Conservation (phyloP, 306 rosid genomes). For the apple (Malus domestica) region DNA sequence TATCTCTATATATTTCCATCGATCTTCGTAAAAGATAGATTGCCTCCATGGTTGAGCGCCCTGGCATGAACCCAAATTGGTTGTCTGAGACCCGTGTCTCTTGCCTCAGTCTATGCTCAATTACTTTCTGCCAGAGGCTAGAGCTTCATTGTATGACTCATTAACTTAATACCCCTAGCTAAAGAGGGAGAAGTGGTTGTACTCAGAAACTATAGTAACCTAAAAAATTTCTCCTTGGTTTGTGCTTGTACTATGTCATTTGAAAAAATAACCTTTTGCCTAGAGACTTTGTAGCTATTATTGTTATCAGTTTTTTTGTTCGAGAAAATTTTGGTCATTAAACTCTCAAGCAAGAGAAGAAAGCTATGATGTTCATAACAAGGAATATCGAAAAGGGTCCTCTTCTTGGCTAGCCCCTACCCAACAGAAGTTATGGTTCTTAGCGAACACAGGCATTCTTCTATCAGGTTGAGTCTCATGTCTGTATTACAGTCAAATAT, state of each 20-base stretch:
- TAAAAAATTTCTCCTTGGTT: neutral
- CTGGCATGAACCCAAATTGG: too few relatives aligned
- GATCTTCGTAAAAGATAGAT: too few relatives aligned
- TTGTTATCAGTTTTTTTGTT: neutral
- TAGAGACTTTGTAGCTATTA: neutral
- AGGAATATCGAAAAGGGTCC: neutral
- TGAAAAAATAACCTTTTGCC: neutral
- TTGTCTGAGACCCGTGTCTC: too few relatives aligned
- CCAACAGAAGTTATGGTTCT: neutral
- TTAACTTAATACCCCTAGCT: too few relatives aligned
- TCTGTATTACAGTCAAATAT: neutral
- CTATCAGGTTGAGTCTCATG: neutral
- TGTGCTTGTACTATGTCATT: neutral
- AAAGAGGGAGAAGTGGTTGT: too few relatives aligned
- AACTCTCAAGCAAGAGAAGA: neutral
- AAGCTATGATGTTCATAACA: neutral
- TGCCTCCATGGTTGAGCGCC: too few relatives aligned
- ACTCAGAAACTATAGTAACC: neutral
- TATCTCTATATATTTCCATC: too few relatives aligned
- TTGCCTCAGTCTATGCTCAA: too few relatives aligned
- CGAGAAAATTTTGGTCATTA: neutral
- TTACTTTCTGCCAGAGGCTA: too few relatives aligned
- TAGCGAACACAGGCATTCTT: neutral
- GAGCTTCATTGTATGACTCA: too few relatives aligned
- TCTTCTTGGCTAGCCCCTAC: neutral